Percentiles rank a stretch among this genome's conserved stretches.
Evolutionary conservation across 257 asterid species (phyloP).

Genomic region (Nicotiana noctiflora): DNA sequence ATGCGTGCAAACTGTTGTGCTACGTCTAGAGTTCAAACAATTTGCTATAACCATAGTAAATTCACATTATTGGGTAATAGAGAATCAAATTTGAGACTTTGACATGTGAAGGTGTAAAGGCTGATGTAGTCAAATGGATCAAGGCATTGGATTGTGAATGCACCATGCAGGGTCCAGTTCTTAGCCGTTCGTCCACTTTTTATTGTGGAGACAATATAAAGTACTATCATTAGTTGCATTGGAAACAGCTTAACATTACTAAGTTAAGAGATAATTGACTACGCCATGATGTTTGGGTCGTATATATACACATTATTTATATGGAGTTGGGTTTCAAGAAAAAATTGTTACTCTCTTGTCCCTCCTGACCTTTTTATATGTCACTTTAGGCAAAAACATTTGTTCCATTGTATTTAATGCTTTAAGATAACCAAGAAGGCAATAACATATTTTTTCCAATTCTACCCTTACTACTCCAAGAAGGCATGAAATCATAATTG

Average conservation of each 20-base stretch:
- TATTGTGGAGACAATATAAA: neutral
- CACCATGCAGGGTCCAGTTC: neutral
- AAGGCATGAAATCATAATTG: neutral
- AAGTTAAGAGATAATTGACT: neutral
- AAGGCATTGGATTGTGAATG: neutral
- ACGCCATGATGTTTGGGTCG: neutral
- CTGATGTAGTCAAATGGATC: neutral
- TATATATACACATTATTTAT: no score
- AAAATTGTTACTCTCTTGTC: neutral
- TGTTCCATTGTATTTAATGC: no score
- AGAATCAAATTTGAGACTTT: neutral
- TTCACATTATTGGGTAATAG: neutral
- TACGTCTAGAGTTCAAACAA: neutral
- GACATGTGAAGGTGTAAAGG: neutral
- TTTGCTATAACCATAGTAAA: neutral
- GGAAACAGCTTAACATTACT: neutral
- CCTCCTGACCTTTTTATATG: neutral
- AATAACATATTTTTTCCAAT: neutral
- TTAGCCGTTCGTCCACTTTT: neutral
- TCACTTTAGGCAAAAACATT: neutral
- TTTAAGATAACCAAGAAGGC: neutral
- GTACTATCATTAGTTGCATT: neutral
- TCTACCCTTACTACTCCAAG: neutral
- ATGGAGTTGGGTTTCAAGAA: neutral
- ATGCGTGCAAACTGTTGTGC: neutral